These are phyloP conservation scores for Ambrosiella beaveri DNA, from an alignment of 2,329 filamentous ascomycete genomes.

Conservation along the genomic window DNA sequence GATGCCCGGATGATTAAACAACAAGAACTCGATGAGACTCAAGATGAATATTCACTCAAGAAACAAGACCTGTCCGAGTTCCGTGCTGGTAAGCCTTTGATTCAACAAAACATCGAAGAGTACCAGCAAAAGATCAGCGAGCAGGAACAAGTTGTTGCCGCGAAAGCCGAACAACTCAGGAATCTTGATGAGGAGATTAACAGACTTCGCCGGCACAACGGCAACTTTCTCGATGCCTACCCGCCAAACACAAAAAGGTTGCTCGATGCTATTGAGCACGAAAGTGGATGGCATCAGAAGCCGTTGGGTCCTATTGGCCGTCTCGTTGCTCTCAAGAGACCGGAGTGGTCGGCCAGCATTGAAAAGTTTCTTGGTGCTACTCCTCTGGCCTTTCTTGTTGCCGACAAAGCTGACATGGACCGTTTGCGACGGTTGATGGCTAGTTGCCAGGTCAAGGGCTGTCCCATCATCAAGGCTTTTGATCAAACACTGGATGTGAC, in stretches of 20 bases:
- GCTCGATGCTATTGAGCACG: conserved; percentile 50
- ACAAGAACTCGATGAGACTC: conserved; percentile 27
- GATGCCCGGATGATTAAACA: conserved; percentile 48
- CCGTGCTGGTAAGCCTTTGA: background rate
- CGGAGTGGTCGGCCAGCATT: conserved; percentile 67
- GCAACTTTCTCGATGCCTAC: conserved; percentile 47
- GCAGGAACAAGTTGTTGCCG: conserved; percentile 15
- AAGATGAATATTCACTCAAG: background rate
- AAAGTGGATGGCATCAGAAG: conserved; percentile 47
- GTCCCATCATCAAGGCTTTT: conserved; percentile 48
- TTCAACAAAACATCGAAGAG: conserved; percentile 4
- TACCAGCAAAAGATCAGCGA: conserved; percentile 16
- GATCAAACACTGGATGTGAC: conserved; percentile 37
- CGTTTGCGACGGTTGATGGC: conserved; percentile 50
- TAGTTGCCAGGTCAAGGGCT: conserved; percentile 28
- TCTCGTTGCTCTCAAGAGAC: conserved; percentile 58
- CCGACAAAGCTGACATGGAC: conserved; percentile 57
- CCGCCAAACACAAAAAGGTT: conserved; percentile 44
- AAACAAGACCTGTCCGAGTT: conserved; percentile 1
- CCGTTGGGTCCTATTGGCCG: conserved; percentile 75
- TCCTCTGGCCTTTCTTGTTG: conserved; percentile 67
- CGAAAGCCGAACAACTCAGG: conserved; percentile 15
- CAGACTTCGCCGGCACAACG: conserved; percentile 22
- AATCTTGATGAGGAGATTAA: conserved; percentile 16
- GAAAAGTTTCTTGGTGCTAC: conserved; percentile 57